Evolutionary conservation across 2,329 filamentous ascomycete genomes (phyloP).

Genomic region (Coniella lustricola): DNA sequence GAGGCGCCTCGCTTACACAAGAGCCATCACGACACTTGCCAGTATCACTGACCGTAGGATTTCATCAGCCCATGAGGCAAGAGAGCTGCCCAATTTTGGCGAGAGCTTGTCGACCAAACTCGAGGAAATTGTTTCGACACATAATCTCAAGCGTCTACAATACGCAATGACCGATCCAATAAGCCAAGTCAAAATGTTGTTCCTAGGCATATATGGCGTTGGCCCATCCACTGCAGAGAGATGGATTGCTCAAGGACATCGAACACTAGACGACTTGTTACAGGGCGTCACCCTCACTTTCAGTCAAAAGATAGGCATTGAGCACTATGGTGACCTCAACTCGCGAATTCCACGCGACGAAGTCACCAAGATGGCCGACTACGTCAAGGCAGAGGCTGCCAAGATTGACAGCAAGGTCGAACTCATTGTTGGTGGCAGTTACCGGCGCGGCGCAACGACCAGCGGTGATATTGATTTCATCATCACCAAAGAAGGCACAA

Average conservation of each 20-base stretch:
- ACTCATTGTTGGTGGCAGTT: conserved; percentile 75
- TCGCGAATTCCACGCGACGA: conserved; percentile 71
- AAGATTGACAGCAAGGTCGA: conserved; percentile 57
- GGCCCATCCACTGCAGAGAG: conserved; percentile 62
- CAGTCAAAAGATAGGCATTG: conserved; percentile 69
- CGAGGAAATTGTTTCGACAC: conserved; percentile 76
- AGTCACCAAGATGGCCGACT: conserved; percentile 59
- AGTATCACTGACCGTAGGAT: conserved; percentile 55
- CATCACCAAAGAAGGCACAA: conserved; percentile 61
- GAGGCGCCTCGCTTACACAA: conserved; percentile 69
- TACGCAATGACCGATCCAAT: conserved; percentile 59
- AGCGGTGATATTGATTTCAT: conserved; percentile 84
- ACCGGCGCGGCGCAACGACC: conserved; percentile 66
- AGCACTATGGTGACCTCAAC: conserved; percentile 73
- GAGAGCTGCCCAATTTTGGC: conserved; percentile 62
- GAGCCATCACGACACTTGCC: conserved; percentile 65
- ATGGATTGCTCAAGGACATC: conserved; percentile 71
- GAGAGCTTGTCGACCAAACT: conserved; percentile 73
- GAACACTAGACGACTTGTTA: conserved; percentile 64
- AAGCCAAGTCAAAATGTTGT: conserved; percentile 59
- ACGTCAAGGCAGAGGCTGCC: conserved; percentile 54
- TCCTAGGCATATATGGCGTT: conserved; percentile 73
- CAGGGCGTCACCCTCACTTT: conserved; percentile 54
- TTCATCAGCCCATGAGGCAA: conserved; percentile 61
- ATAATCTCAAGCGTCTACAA: conserved; percentile 64